phyloP scores from a whole-genome alignment of 768 basidiomycete species.

The Amanita fuliginea region DNA sequence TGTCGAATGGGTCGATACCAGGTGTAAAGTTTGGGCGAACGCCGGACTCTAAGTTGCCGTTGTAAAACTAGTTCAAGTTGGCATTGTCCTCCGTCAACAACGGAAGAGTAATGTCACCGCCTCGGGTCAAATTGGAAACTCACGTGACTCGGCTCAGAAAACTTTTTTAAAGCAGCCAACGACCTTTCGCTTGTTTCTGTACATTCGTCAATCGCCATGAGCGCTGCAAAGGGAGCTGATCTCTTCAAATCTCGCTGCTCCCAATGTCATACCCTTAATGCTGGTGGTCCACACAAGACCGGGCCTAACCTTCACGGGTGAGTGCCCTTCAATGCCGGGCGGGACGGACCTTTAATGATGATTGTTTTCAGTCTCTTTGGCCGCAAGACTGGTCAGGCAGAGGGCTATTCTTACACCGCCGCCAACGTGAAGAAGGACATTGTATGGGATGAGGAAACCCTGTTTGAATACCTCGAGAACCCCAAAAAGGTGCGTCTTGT shows the following conservation, averaged over 20 bases:
- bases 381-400: slow-evolving; percentile 76
- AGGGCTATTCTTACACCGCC: slow-evolving; percentile 84
- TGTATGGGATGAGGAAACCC: slow-evolving; percentile 74
- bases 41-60: no score
- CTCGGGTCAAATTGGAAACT: not conserved
- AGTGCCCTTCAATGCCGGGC: slow-evolving; percentile 18
- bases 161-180: no score
- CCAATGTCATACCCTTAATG: slow-evolving; percentile 84
- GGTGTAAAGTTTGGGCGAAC: no score
- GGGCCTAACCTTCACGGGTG: slow-evolving; percentile 94
- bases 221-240: slow-evolving; percentile 64
- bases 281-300: slow-evolving; percentile 75
- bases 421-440: slow-evolving; percentile 96
- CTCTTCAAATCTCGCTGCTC: slow-evolving; percentile 96
- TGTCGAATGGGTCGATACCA: no score
- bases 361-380: slow-evolving; percentile 54
- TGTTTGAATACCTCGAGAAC: slow-evolving; percentile 94
- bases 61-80: no score
- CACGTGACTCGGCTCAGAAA: not conserved
- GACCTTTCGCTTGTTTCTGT: not conserved
- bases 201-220: not conserved
- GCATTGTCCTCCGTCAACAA: no score
- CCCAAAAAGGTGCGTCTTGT: slow-evolving; percentile 75
- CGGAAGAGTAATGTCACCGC: no score
- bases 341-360: not conserved